These are phyloP conservation scores for Daedalea quercina DNA, from an alignment of 768 basidiomycete species.

Conservation along the genomic window DNA sequence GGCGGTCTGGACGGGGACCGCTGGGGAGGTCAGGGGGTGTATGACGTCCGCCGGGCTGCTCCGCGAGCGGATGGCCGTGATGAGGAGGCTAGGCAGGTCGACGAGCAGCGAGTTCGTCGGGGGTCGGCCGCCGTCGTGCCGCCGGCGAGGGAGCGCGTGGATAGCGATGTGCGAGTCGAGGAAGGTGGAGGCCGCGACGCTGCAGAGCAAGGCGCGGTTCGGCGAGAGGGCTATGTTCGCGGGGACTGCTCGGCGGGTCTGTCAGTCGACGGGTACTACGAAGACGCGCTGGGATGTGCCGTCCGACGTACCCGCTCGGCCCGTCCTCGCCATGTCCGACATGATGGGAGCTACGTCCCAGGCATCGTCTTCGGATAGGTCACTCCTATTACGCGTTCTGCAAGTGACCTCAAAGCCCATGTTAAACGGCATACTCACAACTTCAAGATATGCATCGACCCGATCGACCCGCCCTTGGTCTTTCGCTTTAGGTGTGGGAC, in stretches of 20 bases:
- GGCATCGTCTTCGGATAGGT: conserved; percentile 40
- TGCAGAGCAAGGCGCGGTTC: conserved; percentile 50
- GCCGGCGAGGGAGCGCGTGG: neutral
- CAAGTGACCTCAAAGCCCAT: too few species aligned
- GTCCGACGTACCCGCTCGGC: conserved; percentile 32
- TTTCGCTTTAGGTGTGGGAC: conserved; percentile 26
- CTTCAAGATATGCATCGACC: conserved; percentile 43
- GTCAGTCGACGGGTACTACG: neutral
- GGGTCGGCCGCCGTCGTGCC: neutral
- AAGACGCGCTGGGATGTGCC: neutral
- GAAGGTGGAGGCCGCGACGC: conserved; percentile 36
- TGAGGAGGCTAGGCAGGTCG: neutral
- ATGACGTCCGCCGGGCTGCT: conserved; percentile 53
- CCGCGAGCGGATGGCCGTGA: conserved; percentile 41
- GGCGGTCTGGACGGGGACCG: conserved; percentile 34
- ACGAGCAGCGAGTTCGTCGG: neutral
- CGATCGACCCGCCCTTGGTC: conserved; percentile 37
- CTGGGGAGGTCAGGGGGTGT: conserved; percentile 42
- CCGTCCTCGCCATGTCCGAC: conserved; percentile 33
- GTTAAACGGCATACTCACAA: conserved; percentile 34
- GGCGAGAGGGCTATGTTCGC: conserved; percentile 49
- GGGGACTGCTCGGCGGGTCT: conserved; percentile 41
- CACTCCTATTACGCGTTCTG: too few species aligned
- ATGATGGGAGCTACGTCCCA: conserved; percentile 46
- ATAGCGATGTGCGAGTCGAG: conserved; percentile 11